Base-by-base conservation (phyloP, 2,329 filamentous ascomycete genomes). In the Alternaria burnsii region DNA sequence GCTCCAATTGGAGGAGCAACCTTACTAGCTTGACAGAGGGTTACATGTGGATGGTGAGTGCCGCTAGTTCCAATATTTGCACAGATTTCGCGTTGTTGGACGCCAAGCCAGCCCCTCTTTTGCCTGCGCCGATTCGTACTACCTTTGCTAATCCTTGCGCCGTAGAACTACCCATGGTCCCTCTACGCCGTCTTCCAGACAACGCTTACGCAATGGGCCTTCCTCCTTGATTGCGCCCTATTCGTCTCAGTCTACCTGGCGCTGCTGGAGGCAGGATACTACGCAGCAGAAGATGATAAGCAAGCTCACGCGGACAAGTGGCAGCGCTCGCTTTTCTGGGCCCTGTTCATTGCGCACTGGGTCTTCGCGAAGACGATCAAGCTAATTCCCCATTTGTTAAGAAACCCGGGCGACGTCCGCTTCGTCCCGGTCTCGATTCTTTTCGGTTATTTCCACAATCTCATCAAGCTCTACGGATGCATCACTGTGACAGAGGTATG, bases 1-100 rank as follows among this genome's bases (percentile, higher is more conserved):
- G 94, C 73, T 97, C 94, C 84, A 98, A 98, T 81, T 98, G 94
- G 94, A 87, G 94, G 76, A 97, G 93, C 83, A 98, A 98, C 79
- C 89, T 93, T 80, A 97, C 93, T 53, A 97, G 93, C 79, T 85
- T 97, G 66, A 87, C 88, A 66, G 94, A 97, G 81, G 84, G 90
- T 76, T 87, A 93, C 74, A 92, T 97, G 73, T 93, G 91, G 88
- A 89, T 82, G 58, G 94, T 97, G 86, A 89, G 93, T 77, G 40
- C 52, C 46, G 50, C 58, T 59, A 63, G 66, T 68, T 70, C 59
- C 66, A 50, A 63, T 64, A 59, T 65, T 52, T 68, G 63, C 63
- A 65, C 62, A 67, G 59, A 66, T 70, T 66, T 71, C 62, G 66
- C 59, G 52, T 69, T 54, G 67, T 66, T 51, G 30, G 38, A 52